phyloP scores from a whole-genome alignment of 768 basidiomycete species.

The Mycena amicta region DNA sequence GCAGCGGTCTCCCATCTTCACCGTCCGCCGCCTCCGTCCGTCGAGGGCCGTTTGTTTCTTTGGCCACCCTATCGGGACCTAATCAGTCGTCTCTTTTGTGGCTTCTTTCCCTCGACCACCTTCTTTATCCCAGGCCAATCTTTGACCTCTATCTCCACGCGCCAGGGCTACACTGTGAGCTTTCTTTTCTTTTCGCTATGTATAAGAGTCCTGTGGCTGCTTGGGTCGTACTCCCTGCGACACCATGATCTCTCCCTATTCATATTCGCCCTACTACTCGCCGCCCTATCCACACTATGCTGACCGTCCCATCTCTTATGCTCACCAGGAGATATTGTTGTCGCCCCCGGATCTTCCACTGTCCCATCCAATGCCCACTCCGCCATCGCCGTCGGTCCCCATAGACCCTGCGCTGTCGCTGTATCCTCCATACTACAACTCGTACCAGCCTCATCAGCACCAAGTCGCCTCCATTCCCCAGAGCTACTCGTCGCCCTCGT shows the following conservation, averaged over 20 bases:
- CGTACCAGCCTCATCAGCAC: constrained; percentile 50
- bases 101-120: not conserved
- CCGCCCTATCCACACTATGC: constrained; percentile 20
- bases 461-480: constrained; percentile 59
- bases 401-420: constrained; percentile 75
- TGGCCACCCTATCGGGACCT: not conserved
- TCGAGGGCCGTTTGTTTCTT: not conserved
- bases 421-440: constrained; percentile 66
- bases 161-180: not conserved
- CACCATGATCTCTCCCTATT: constrained; percentile 20
- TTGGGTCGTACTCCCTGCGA: not conserved
- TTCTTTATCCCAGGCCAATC: constrained; percentile 19
- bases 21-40: not conserved
- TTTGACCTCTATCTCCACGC: constrained; percentile 19
- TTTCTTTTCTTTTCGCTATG: not conserved
- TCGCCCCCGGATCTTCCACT: constrained; percentile 45
- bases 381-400: constrained; percentile 62
- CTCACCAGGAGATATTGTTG: constrained; percentile 45
- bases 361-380: constrained; percentile 51
- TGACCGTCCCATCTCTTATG: constrained; percentile 17
- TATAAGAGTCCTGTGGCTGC: constrained; percentile 10
- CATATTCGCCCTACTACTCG: constrained; percentile 22
- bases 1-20: not conserved
- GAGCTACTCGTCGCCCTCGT: constrained; percentile 76
- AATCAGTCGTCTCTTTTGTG: not conserved